Conservation (phyloP, 1,284 basidiomycete species). For the Sanghuangporus baumii region DNA sequence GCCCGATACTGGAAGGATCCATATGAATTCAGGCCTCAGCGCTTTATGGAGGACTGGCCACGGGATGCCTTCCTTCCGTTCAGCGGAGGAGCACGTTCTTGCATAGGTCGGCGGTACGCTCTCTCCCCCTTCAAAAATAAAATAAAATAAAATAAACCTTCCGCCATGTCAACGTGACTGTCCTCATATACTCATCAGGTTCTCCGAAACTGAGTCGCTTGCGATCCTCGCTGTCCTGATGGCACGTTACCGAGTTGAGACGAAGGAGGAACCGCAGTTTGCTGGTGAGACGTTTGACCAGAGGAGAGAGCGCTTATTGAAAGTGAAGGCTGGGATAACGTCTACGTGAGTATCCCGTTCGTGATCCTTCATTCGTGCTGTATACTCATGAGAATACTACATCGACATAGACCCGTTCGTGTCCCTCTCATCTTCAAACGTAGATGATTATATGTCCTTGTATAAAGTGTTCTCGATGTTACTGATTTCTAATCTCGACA, state of each 20-base stretch:
- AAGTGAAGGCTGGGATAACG: slow-evolving; percentile 20
- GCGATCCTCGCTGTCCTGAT: slow-evolving; percentile 14
- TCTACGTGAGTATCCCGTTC: slow-evolving; percentile 21
- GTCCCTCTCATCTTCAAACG: slow-evolving; percentile 16
- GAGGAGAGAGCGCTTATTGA: slow-evolving; percentile 25
- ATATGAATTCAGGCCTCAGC: slow-evolving; percentile 41
- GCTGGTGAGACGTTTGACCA: slow-evolving; percentile 27
- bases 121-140: too few relatives aligned
- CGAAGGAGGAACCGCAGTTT: slow-evolving; percentile 29
- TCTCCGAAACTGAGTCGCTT: slow-evolving; percentile 15
- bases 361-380: slow-evolving; percentile 4
- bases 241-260: slow-evolving; percentile 14
- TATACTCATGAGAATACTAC: not conserved
- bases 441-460: not conserved
- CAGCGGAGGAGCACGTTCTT: slow-evolving; percentile 35
- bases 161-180: too few relatives aligned
- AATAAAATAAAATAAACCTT: too few relatives aligned
- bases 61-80: slow-evolving; percentile 50
- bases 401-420: slow-evolving; percentile 10
- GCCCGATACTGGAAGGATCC: slow-evolving; percentile 51
- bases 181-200: not conserved
- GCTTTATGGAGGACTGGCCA: slow-evolving; percentile 46
- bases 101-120: slow-evolving; percentile 16
- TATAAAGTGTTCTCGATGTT: too few relatives aligned
- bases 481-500: too few relatives aligned